Conservation (phyloP, 441 rosid species). For the Pelargonium australe region DNA sequence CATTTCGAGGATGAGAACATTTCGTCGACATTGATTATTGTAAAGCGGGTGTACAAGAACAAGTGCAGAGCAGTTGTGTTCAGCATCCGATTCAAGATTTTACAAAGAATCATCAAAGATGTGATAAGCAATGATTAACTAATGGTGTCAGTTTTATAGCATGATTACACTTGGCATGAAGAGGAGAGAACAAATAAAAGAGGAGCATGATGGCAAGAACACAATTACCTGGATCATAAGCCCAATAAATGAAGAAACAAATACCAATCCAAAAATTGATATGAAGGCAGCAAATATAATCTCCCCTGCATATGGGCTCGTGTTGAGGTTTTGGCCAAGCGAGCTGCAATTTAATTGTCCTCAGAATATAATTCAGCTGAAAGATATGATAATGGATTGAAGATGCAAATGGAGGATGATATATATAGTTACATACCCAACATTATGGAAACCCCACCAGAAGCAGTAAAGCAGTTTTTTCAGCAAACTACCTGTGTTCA, state of each 20-base stretch:
- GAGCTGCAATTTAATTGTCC: constrained; percentile 32
- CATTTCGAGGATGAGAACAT: too few relatives aligned
- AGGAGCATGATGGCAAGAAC: too few relatives aligned
- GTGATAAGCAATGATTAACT: too few relatives aligned
- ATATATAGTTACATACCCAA: constrained; percentile 45
- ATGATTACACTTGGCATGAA: too few relatives aligned
- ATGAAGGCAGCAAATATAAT: constrained; percentile 49
- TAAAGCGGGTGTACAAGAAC: too few relatives aligned
- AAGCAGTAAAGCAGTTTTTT: constrained; percentile 69
- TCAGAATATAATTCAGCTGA: not conserved
- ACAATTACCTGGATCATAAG: constrained; percentile 32
- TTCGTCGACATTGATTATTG: too few relatives aligned
- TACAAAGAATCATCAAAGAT: too few relatives aligned
- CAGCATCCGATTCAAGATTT: too few relatives aligned
- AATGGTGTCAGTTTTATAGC: too few relatives aligned
- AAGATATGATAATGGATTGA: not conserved
- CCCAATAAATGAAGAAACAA: constrained; percentile 66
- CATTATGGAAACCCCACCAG: constrained; percentile 93
- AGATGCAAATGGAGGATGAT: not conserved
- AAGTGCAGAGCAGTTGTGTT: too few relatives aligned
- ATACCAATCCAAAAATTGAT: constrained; percentile 51
- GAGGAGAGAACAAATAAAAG: too few relatives aligned
- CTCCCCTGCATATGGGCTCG: constrained; percentile 50
- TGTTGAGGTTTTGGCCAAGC: constrained; percentile 51
- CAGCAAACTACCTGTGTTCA: constrained; percentile 41